These are phyloP conservation scores for Melampsora allii-populina DNA, from an alignment of 1,284 basidiomycete species.

Conservation along the genomic window DNA sequence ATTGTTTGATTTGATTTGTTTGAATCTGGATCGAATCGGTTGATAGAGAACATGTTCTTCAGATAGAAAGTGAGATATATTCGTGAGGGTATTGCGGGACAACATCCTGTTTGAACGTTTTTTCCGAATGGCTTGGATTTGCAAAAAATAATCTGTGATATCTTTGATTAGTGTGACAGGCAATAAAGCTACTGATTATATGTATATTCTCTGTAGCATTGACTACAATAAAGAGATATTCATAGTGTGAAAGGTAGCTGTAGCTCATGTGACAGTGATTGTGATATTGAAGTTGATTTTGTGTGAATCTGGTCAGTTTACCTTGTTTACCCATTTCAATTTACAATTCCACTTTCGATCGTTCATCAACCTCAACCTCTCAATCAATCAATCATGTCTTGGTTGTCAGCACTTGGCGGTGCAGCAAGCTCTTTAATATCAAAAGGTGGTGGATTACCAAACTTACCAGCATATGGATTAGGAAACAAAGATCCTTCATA, in stretches of 20 bases:
- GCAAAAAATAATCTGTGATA: neutral
- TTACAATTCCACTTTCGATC: neutral
- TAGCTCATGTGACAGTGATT: neutral
- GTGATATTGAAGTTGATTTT: neutral
- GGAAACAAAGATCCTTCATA: constrained; percentile 45
- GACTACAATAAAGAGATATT: neutral
- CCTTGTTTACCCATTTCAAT: neutral
- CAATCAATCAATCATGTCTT: constrained; percentile 22
- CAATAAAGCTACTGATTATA: neutral
- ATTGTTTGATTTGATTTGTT: neutral
- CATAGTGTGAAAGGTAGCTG: neutral
- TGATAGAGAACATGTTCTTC: constrained; percentile 24
- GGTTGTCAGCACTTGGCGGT: constrained; percentile 40
- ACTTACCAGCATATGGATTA: constrained; percentile 34
- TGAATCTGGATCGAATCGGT: constrained; percentile 38
- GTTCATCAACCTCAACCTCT: neutral
- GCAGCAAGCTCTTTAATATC: constrained; percentile 35
- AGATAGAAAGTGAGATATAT: neutral
- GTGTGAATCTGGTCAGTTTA: neutral
- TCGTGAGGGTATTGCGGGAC: neutral
- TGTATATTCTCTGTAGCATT: too few relatives aligned
- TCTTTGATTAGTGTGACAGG: neutral
- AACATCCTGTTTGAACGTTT: neutral
- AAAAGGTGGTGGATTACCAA: constrained; percentile 36
- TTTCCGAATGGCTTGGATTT: neutral